Conservation (phyloP, 108 stramenopile genomes). For the Chaetoceros tenuissimus region DNA sequence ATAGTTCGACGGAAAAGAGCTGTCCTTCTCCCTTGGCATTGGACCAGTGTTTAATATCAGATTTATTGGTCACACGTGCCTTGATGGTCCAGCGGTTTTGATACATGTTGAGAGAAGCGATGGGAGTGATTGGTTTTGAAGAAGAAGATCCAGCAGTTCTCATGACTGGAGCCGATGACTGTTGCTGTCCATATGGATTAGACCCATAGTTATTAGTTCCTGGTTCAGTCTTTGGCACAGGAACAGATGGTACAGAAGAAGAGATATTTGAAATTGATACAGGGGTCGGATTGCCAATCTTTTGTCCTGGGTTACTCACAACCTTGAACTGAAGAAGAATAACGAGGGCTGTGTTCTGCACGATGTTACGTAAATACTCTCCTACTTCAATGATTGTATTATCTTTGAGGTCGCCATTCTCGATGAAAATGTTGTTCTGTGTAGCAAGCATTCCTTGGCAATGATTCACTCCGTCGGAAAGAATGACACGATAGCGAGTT, state of each 20-base stretch:
- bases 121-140: constrained; percentile 67
- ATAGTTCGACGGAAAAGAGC: constrained; percentile 79
- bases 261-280: constrained; percentile 30
- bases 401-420: constrained; percentile 28
- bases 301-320: constrained; percentile 20
- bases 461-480: constrained; percentile 77
- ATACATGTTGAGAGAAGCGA: constrained; percentile 91
- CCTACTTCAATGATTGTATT: constrained; percentile 38
- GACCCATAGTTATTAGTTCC: constrained; percentile 4
- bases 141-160: constrained; percentile 5
- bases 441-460: constrained; percentile 88
- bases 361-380: constrained; percentile 74
- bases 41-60: constrained; percentile 82
- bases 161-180: constrained; percentile 11
- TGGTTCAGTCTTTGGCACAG: constrained; percentile 1
- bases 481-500: constrained; percentile 42
- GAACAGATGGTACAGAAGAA: neutral
- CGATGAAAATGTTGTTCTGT: constrained; percentile 70
- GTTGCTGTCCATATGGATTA: constrained; percentile 21
- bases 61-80: constrained; percentile 82
- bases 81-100: constrained; percentile 88
- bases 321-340: constrained; percentile 54
- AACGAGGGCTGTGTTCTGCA: constrained; percentile 62
- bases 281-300: constrained; percentile 62
- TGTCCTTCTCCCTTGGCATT: constrained; percentile 91